Base-by-base conservation (phyloP, 2,329 filamentous ascomycete genomes). In the Lasiodiplodia citricola region DNA sequence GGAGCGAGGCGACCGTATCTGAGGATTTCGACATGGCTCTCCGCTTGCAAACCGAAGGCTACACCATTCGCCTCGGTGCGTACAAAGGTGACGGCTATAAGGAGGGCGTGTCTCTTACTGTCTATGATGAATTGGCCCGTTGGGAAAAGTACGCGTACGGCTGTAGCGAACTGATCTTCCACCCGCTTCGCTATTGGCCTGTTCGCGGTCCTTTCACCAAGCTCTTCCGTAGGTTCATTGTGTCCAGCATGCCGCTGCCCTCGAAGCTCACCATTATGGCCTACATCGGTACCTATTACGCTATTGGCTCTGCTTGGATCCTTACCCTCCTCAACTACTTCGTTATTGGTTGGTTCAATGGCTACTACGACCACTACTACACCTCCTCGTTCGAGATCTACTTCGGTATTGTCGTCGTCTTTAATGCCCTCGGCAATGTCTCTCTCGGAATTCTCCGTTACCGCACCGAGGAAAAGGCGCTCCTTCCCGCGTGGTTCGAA, bases 141-240 rank as follows among this genome's bases (percentile, higher is more conserved):
- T 95, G 92, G 92, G 92, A 95, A 76, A 95, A 95, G 80, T 94
- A 94, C 77, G 92, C 92, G 3, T 94, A 93, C 74, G 92, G 92
- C 47, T 94, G 92, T 80, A 92, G 92, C 78, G 92, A 94, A 81
- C 84, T 95, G 68, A 85, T 95, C 68, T 95, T 96, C 83, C 87
- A 95, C 76, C 92, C 92, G 3, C 83, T 95, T 70, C 86, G 87
- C 70, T 89, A 88, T 73, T 95, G 92, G 92, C 78, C 88, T 55
- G 89, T 85, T 76, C 87, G 85, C 18, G 92, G 92, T 0, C 92
- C 92, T 35, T 92, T 95, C 77, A 95, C 92, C 4, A 89, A 90
- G 25, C 86, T 95, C 4, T 95, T 95, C 86, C 86, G 89, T 70
- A 85, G 82, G 68, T 95, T 96, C 82, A 79, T 94, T 67, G 86